These are phyloP conservation scores for Microsporum ferrugineum DNA, from an alignment of 2,329 filamentous ascomycete genomes.

Conservation along the genomic window DNA sequence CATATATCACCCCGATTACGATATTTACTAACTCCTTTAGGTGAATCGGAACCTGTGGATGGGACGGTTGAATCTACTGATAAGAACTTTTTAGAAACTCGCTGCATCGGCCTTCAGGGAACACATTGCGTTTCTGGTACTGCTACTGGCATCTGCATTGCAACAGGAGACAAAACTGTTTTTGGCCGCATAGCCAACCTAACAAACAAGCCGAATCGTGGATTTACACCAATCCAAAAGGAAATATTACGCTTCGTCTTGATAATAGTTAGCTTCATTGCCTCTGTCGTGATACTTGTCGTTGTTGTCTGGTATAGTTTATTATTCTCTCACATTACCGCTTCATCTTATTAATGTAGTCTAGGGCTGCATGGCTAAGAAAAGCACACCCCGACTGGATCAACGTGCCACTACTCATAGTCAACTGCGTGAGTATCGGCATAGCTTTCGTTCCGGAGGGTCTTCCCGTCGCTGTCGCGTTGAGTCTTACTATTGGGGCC, in stretches of 20 bases:
- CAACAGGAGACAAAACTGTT: slow-evolving; percentile 60
- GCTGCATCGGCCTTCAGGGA: slow-evolving; percentile 65
- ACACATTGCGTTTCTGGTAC: slow-evolving; percentile 64
- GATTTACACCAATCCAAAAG: slow-evolving; percentile 57
- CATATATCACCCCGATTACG: neutral
- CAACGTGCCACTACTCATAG: slow-evolving; percentile 58
- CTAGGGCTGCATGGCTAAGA: slow-evolving; percentile 58
- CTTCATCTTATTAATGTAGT: slow-evolving; percentile 11
- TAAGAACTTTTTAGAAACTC: slow-evolving; percentile 64
- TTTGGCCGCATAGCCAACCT: slow-evolving; percentile 65
- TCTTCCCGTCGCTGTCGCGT: slow-evolving; percentile 57
- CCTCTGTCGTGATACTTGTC: slow-evolving; percentile 44
- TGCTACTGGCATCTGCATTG: slow-evolving; percentile 56
- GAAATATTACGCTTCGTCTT: slow-evolving; percentile 63
- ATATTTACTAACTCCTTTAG: slow-evolving; percentile 24
- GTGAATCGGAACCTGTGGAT: slow-evolving; percentile 54
- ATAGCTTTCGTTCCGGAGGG: slow-evolving; percentile 69
- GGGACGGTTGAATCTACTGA: slow-evolving; percentile 57
- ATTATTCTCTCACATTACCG: neutral
- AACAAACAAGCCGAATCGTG: slow-evolving; percentile 56
- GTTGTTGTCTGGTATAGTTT: slow-evolving; percentile 49
- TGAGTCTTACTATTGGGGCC: slow-evolving; percentile 62
- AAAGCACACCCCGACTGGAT: slow-evolving; percentile 59
- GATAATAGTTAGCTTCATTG: slow-evolving; percentile 57
- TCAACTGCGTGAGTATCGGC: slow-evolving; percentile 59